Base-by-base conservation (phyloP, 495 filamentous ascomycete genomes). In the Jackrogersella multiformis region DNA sequence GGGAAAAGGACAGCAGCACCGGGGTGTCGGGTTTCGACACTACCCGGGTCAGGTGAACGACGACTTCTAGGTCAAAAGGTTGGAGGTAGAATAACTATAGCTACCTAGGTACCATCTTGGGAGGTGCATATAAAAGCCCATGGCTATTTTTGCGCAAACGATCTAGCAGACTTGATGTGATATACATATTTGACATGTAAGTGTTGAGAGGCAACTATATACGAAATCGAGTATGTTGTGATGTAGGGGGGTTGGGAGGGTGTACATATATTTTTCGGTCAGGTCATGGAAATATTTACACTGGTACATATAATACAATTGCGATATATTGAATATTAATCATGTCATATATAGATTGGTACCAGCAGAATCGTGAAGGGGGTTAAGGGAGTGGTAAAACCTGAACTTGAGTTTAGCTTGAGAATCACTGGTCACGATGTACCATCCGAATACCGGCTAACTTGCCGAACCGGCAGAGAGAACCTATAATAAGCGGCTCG, bases 391-490 rank as follows among this genome's bases (percentile, higher is more conserved):
- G n/a, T n/a, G n/a, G n/a, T n/a, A n/a, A n/a, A n/a, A n/a, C 44
- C 28, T 15, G 21, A 49, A 21, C 9, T 16, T 44, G 24, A 18
- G 2, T 36, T 24, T 26, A 20, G 20, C 20, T 41, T 18, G 13
- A 18, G 26, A 57, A 46, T 9, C 6, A 35, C 13, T 28, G 15
- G 23, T 30, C 13, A 16, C 3, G 16, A 48, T 26, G 24, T 10
- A 5, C 12, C 10, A 35, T 46, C 21, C 10, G 28, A 62, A 26
- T 64, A 55, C 66, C 66, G 59, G 59, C 23, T 8, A 45, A 59
- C n/a, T 49, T 69, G 55, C 66, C 66, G 66, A 60, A n/a, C 38
- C 44, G 52, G 54, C 5, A 26, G 26, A 45, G 49, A 61, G 57
- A 34, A 38, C 42, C 42, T 61, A 42, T 56, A 30, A 36, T 38